Evolutionary conservation across 495 filamentous ascomycete species (phyloP), one percentile per base, ranked within the genome.

Genomic region (Podospora fimiseda): DNA sequence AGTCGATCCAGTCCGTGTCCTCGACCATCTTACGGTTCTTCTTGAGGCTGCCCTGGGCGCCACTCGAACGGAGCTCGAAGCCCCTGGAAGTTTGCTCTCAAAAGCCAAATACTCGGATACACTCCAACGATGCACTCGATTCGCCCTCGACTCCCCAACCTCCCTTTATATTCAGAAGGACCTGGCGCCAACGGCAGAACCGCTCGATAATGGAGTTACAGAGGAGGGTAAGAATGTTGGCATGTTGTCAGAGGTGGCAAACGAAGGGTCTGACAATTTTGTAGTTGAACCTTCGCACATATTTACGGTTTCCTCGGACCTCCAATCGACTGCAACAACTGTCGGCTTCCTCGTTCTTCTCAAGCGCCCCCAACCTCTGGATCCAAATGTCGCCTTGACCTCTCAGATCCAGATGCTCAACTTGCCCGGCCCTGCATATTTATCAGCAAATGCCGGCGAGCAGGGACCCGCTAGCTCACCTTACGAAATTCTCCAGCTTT

Each of bases 161-260:
- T 89, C 85, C 21, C 71, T 99, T 45, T 97, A 96, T 70, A 86
- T 94, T 52, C 86, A 89, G 61, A 95, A 95, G 70, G 88, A 95
- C 61, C 64, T 87, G 30, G 69, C 81, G 38, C 69, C 73, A 19
- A 70, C 75, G 11, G 23, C 21, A 40, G 59, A 48, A 51, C 50
- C 52, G 46, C 62, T 60, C 19, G 64, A 61, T 54, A 65, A 76
- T 59, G 70, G 64, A 33, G 59, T 45, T n/a, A 57, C 62, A 40
- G 67, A 66, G 11, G 51, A 60, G 27, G 43, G 61, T 67, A 56
- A 4, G 63, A 21, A 41, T 20, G 3, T 33, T 50, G 30, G 15
- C 16, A 2, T 20, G 2, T 18, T 22, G 21, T 3, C n/a, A 4
- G 23, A 16, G 8, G 36, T n/a, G 24, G 13, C 27, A 53, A 30